A percentile compares a stretch with the other conserved stretches of the same genome.
These are phyloP conservation scores for Aspergillus jensenii DNA, from an alignment of 2,329 filamentous ascomycete species.

Conservation along the genomic window DNA sequence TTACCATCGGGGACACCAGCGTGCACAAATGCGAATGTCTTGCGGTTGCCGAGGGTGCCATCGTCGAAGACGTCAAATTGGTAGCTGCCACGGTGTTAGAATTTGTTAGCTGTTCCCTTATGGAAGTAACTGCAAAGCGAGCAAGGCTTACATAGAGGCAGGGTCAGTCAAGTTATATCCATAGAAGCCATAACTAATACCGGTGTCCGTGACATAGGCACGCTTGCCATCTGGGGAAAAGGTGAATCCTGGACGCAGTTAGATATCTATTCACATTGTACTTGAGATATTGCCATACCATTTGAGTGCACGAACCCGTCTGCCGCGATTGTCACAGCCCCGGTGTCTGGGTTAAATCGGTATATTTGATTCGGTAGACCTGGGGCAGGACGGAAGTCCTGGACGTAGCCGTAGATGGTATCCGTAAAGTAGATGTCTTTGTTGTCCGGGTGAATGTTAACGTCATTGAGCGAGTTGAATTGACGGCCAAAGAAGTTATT, in stretches of 20 bases:
- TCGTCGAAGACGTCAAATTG: conserved; percentile 47
- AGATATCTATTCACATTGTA: not conserved
- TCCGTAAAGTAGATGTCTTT: not conserved
- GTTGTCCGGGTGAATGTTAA: not conserved
- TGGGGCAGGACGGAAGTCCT: conserved; percentile 29
- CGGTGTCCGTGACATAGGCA: conserved; percentile 44
- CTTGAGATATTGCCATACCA: conserved; percentile 31
- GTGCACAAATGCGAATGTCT: not conserved
- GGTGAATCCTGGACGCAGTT: not conserved
- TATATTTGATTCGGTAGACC: conserved; percentile 39
- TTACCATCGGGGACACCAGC: not conserved
- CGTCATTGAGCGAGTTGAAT: not conserved
- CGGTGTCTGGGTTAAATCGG: conserved; percentile 37
- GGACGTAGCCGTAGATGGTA: not conserved
- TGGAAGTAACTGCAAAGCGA: not conserved
- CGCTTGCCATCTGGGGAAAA: conserved; percentile 41
- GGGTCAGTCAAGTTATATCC: conserved; percentile 11
- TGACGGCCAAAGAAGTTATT: not conserved
- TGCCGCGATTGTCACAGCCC: conserved; percentile 36
- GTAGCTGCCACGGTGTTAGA: conserved; percentile 32
- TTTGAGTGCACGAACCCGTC: conserved; percentile 43
- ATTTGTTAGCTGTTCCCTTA: not conserved
- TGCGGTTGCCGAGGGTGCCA: not conserved
- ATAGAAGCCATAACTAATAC: conserved; percentile 25
- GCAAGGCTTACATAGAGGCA: conserved; percentile 30